These are phyloP conservation scores for Auriscalpium orientale DNA, from an alignment of 768 basidiomycete genomes.

Conservation along the genomic window DNA sequence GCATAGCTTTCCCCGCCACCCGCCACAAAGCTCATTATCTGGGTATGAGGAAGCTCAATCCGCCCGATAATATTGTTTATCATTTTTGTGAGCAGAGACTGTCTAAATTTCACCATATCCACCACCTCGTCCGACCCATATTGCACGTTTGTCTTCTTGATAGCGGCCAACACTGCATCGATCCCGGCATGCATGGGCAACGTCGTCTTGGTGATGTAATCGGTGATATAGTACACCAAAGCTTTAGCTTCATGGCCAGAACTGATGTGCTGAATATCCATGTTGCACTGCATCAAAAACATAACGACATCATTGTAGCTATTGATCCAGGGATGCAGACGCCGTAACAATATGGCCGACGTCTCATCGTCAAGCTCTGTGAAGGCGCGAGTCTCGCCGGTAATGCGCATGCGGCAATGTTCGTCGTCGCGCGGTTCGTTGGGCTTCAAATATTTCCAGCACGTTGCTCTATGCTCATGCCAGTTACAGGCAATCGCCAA, in stretches of 20 bases:
- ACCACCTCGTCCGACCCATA: background rate
- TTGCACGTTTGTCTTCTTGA: no score
- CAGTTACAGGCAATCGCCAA: no score
- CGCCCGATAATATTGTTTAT: background rate
- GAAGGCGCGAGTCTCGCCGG: background rate
- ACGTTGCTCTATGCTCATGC: constrained; percentile 28
- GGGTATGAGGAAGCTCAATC: background rate
- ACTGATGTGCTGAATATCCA: constrained; percentile 40
- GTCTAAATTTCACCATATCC: background rate
- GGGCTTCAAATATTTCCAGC: constrained; percentile 31
- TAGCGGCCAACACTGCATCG: background rate
- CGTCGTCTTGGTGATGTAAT: constrained; percentile 40
- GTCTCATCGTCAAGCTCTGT: constrained; percentile 23
- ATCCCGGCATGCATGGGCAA: constrained; percentile 32
- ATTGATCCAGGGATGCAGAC: no score
- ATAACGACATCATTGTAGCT: constrained; percentile 24
- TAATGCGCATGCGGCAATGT: constrained; percentile 22
- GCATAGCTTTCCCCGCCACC: background rate
- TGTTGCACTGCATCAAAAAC: constrained; percentile 30
- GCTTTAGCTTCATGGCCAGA: constrained; percentile 36
- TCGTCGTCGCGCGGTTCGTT: constrained; percentile 20
- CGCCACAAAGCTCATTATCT: background rate
- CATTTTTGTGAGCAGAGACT: background rate
- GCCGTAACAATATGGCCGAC: constrained; percentile 33
- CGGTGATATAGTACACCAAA: constrained; percentile 37